A percentile compares a stretch with the other conserved stretches of the same genome.
These are phyloP conservation scores for Tolypocladium ovalisporum DNA, from an alignment of 2,329 filamentous ascomycete genomes.

Conservation along the genomic window DNA sequence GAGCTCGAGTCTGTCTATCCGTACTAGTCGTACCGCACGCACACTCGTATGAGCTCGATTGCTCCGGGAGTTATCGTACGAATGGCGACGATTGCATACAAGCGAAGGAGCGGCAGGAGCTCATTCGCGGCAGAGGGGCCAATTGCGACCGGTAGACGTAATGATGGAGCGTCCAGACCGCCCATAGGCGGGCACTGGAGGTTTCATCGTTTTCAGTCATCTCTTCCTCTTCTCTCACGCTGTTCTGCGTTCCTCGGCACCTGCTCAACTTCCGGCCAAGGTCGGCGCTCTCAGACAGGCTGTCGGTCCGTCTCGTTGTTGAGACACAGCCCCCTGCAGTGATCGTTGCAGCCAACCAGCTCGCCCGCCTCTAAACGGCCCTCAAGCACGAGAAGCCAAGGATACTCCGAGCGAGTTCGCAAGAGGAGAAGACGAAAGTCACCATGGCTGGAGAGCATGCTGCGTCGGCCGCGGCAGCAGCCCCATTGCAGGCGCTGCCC, in stretches of 20 bases:
- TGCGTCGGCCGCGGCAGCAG: not conserved
- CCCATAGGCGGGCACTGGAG: not conserved
- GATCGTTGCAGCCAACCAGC: no score
- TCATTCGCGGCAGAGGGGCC: not conserved
- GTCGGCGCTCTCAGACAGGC: not conserved
- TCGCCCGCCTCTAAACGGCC: no score
- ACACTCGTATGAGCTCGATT: not conserved
- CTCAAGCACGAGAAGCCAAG: no score
- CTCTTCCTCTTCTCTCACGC: not conserved
- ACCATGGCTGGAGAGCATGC: not conserved
- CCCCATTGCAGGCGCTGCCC: slow-evolving; percentile 3
- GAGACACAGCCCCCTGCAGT: not conserved
- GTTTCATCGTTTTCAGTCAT: not conserved
- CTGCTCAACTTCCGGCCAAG: not conserved
- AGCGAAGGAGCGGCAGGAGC: not conserved
- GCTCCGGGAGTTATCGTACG: not conserved
- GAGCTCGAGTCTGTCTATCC: not conserved
- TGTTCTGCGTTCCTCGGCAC: not conserved
- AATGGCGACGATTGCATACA: not conserved
- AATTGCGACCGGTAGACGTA: not conserved
- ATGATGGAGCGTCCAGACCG: not conserved
- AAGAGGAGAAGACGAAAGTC: not conserved
- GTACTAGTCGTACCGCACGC: not conserved
- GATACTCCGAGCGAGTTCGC: no score
- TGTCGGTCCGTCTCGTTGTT: not conserved